phyloP scores from a whole-genome alignment of 1,139 yeast genomes.

The Blastobotrys arbuscula region DNA sequence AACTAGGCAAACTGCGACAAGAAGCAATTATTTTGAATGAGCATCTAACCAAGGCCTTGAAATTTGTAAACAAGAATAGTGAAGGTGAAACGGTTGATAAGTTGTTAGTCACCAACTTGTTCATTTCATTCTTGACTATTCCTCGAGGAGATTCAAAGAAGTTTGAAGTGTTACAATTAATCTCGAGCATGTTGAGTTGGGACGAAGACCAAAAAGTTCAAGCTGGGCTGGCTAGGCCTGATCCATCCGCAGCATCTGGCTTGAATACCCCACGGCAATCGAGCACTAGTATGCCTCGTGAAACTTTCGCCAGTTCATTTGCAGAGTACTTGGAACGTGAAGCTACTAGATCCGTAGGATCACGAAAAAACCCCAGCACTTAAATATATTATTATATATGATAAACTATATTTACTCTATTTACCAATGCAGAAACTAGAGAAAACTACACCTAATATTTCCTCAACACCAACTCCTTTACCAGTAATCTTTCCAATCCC shows the following conservation, averaged over 20 bases:
- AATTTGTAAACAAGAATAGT: conserved; percentile 68
- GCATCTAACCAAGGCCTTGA: conserved; percentile 84
- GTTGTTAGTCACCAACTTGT: conserved; percentile 77
- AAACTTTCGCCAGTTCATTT: conserved; percentile 78
- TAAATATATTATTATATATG: not conserved
- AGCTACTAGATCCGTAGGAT: conserved; percentile 15
- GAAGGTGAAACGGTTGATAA: conserved; percentile 77
- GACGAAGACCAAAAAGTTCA: conserved; percentile 73
- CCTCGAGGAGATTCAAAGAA: conserved; percentile 94
- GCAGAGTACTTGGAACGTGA: conserved; percentile 86
- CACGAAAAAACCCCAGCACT: not conserved
- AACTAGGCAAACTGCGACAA: conserved; percentile 85
- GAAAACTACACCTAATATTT: conserved; percentile 83
- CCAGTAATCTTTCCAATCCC: conserved; percentile 95
- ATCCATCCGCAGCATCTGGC: conserved; percentile 11
- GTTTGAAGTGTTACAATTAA: conserved; percentile 81
- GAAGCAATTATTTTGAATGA: conserved; percentile 94
- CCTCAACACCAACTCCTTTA: conserved; percentile 82
- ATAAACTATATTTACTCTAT: conserved; percentile 30
- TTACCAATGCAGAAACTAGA: conserved; percentile 93
- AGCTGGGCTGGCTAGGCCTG: conserved; percentile 63
- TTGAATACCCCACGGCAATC: conserved; percentile 19
- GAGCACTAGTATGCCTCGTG: conserved; percentile 25
- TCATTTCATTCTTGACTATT: conserved; percentile 76
- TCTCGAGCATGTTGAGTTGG: conserved; percentile 83